Evolutionary conservation across 345 rosid genomes (phyloP).

Genomic region (Viola odorata): DNA sequence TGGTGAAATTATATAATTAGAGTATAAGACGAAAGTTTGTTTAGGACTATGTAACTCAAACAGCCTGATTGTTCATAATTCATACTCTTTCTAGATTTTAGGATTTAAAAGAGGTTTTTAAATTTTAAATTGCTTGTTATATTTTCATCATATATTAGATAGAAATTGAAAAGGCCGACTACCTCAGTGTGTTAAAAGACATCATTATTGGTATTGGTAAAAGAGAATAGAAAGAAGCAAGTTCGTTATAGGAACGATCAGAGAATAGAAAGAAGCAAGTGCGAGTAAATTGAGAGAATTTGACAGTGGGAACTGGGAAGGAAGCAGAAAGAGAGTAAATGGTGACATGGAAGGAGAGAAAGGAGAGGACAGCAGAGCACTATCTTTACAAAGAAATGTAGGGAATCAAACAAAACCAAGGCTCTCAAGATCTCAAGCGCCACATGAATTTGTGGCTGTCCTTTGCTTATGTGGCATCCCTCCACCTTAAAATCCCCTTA

Average conservation of each 20-base stretch:
- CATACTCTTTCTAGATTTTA: no score
- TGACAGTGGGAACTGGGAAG: background rate
- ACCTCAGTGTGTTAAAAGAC: no score
- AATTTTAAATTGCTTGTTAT: no score
- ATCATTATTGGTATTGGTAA: no score
- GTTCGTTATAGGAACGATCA: background rate
- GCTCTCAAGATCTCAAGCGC: constrained; percentile 38
- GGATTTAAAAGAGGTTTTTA: no score
- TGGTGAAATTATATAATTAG: no score
- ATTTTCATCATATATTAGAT: no score
- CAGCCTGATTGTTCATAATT: no score
- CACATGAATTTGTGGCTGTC: constrained; percentile 53
- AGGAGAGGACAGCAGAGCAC: constrained; percentile 18
- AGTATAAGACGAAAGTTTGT: no score
- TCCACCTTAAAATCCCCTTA: constrained; percentile 6
- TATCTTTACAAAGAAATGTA: constrained; percentile 30
- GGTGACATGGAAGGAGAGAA: background rate
- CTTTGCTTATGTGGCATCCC: constrained; percentile 38
- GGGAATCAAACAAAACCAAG: constrained; percentile 36
- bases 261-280: background rate
- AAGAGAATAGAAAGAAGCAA: no score
- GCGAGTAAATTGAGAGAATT: background rate
- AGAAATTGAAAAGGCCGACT: no score
- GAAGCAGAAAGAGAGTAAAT: background rate
- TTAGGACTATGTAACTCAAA: no score